A percentile compares a stretch with the other conserved stretches of the same genome.
Evolutionary conservation across 768 basidiomycete species (phyloP).

Genomic region (Serendipita indica): DNA sequence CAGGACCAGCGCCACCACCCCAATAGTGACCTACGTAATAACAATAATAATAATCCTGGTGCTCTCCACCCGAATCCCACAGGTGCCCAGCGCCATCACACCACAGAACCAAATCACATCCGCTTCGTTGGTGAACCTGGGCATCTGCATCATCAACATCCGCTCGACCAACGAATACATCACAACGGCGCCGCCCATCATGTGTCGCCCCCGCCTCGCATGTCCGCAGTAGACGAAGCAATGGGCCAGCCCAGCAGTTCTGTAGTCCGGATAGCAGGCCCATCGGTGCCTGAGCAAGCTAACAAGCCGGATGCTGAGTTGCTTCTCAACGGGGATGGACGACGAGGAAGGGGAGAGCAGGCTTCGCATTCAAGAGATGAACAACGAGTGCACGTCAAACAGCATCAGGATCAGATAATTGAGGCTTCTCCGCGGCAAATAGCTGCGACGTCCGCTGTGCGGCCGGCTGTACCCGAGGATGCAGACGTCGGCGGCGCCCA

Average conservation of each 20-base stretch:
- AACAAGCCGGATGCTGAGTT: neutral
- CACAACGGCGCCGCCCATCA: conserved; percentile 7
- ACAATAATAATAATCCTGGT: neutral
- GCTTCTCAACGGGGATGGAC: neutral
- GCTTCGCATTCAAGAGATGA: neutral
- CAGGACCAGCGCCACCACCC: conserved; percentile 7
- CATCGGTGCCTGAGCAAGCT: neutral
- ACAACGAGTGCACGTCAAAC: neutral
- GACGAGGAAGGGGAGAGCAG: neutral
- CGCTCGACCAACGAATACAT: conserved; percentile 3
- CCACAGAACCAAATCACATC: conserved; percentile 1
- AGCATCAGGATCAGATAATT: conserved; percentile 3
- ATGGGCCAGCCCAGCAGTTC: neutral
- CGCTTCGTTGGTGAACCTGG: neutral
- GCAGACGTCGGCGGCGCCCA: neutral
- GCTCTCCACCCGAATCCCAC: neutral
- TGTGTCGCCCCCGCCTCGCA: neutral
- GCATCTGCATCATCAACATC: neutral
- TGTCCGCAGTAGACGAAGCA: neutral
- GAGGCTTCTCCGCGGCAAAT: neutral
- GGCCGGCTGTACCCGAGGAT: neutral
- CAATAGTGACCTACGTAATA: neutral
- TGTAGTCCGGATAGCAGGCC: neutral
- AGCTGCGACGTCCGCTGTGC: neutral
- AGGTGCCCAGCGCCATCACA: neutral